These are phyloP conservation scores for Ustilago hordei DNA, from an alignment of 1,284 basidiomycete species.

Conservation along the genomic window DNA sequence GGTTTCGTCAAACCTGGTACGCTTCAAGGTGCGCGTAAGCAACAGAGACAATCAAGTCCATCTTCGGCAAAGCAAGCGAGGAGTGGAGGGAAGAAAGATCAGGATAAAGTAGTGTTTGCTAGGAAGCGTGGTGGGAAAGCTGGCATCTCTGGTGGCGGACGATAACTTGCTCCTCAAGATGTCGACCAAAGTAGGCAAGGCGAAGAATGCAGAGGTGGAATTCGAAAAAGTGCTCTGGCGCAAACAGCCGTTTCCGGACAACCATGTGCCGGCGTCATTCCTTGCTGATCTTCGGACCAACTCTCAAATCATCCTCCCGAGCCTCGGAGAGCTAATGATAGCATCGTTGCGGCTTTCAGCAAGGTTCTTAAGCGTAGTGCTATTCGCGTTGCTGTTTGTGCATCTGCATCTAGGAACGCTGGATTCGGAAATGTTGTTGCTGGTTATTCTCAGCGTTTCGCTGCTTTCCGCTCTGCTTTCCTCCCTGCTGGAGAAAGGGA, in stretches of 20 bases:
- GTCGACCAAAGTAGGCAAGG: not conserved
- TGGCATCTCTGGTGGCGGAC: slow-evolving; percentile 40
- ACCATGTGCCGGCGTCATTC: slow-evolving; percentile 83
- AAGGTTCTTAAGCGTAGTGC: slow-evolving; percentile 41
- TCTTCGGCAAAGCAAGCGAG: slow-evolving; percentile 11
- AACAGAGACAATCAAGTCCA: slow-evolving; percentile 3
- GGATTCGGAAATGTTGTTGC: slow-evolving; percentile 22
- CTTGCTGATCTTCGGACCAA: slow-evolving; percentile 76
- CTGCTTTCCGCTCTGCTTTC: not conserved
- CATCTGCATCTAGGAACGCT: slow-evolving; percentile 41
- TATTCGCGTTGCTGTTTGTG: slow-evolving; percentile 55
- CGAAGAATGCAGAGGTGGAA: not conserved
- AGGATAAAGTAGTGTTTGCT: slow-evolving; percentile 44
- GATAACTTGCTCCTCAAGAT: slow-evolving; percentile 3
- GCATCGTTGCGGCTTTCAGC: slow-evolving; percentile 58
- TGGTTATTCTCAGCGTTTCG: not conserved
- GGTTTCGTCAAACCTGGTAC: slow-evolving; percentile 38
- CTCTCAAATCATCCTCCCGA: slow-evolving; percentile 68
- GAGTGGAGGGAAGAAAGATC: slow-evolving; percentile 19
- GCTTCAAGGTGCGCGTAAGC: not conserved
- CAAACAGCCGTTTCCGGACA: slow-evolving; percentile 81
- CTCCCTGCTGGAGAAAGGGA: not conserved
- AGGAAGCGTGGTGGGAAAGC: slow-evolving; percentile 39
- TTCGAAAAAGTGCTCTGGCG: slow-evolving; percentile 92
- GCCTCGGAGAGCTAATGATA: slow-evolving; percentile 82